phyloP scores from a whole-genome alignment of 1,284 basidiomycete species.

The Wolfiporia cocos region DNA sequence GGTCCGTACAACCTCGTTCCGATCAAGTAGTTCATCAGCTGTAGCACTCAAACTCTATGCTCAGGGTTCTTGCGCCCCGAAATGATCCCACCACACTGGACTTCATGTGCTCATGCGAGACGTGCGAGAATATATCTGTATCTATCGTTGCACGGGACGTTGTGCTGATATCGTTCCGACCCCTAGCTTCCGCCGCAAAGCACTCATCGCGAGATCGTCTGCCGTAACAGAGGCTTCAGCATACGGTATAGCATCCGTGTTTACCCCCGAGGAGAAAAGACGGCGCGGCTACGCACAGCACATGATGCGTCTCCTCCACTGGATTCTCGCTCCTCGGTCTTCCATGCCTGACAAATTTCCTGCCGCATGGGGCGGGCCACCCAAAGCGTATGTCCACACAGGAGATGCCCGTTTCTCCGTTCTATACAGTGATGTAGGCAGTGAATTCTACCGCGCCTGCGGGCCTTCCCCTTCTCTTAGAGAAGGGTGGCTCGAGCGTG shows the following conservation, averaged over 20 bases:
- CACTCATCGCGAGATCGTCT: constrained; percentile 14
- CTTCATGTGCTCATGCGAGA: constrained; percentile 40
- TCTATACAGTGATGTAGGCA: constrained; percentile 61
- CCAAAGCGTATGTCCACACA: constrained; percentile 17
- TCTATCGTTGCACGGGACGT: background rate
- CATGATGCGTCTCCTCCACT: constrained; percentile 46
- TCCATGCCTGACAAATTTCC: constrained; percentile 31
- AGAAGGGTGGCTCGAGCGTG: constrained; percentile 44
- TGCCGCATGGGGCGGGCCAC: constrained; percentile 32
- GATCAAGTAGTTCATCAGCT: too few species aligned
- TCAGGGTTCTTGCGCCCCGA: constrained; percentile 38
- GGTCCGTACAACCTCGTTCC: constrained; percentile 26
- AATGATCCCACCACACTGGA: constrained; percentile 32
- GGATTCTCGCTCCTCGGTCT: constrained; percentile 29
- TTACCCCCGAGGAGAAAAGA: constrained; percentile 34
- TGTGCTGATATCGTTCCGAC: background rate
- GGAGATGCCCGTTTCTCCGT: constrained; percentile 40
- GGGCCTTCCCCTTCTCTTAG: constrained; percentile 28
- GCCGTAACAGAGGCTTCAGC: constrained; percentile 20
- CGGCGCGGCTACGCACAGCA: constrained; percentile 38
- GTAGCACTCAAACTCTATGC: too few species aligned
- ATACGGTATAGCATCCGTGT: constrained; percentile 40
- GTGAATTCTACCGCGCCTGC: constrained; percentile 42
- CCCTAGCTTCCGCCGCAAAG: constrained; percentile 24
- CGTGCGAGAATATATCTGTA: constrained; percentile 28